Evolutionary conservation across 768 basidiomycete species (phyloP), one percentile per base, ranked within the genome.

Genomic region (Russula earlei): DNA sequence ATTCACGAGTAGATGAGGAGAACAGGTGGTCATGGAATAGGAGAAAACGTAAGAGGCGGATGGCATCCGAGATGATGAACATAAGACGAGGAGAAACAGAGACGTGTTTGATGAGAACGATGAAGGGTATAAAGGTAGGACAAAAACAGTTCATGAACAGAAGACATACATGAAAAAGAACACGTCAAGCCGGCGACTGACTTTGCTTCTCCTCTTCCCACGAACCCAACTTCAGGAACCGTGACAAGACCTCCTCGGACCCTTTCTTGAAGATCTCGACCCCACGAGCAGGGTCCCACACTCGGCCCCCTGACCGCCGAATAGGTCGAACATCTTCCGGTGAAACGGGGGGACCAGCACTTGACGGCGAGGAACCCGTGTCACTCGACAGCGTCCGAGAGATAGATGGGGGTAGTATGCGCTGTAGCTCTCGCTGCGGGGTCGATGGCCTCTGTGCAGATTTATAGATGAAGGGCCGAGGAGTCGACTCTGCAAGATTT

Each of bases 181-280:
- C 60, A 48, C 63, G n/a, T 62, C 55, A 51, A 54, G 56, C 44
- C 53, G 45, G 49, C 27, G 54, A 53, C 57, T 54, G 60, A 36
- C 36, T 36, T 25, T 55, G 59, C 42, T 65, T 67, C 46, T 81
- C 80, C 25, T 81, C 77, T 56, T 84, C 84, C 77, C 80, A 84
- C 46, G 83, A 79, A 20, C 84, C 82, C 78, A 85, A 83, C 65
- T 80, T 85, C 72, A 92, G 72, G 69, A 94, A 92, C 46, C 87
- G 75, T 10, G 86, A 81, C 27, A 94, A 74, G 24, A 92, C 89
- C 63, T 93, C 87, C 67, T 94, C 91, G 2, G 90, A 91, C 14
- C 85, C 85, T 49, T 80, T 81, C 68, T 91, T 93, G 71, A 93
- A 91, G 38, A 87, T 64, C 56, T 94, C 91, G 3, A 93, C 83